Evolutionary conservation across 768 basidiomycete species (phyloP), one percentile per base, ranked within the genome.

Genomic region (Termitomyces sp.): DNA sequence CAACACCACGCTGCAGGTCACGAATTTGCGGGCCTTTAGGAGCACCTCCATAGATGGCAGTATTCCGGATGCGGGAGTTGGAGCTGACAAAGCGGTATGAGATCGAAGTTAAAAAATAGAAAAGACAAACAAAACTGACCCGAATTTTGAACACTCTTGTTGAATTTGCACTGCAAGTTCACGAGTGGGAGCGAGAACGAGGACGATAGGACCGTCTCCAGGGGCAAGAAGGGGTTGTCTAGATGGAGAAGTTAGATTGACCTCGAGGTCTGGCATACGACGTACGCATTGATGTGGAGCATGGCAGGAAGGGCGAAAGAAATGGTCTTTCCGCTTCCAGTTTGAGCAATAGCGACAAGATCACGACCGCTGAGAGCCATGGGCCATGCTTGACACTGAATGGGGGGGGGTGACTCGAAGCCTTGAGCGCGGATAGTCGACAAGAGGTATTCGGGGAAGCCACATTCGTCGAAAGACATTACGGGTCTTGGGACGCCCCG

Each of bases 161-260:
- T 99, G 97, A 58, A 95, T 99, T 74, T 99, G 97, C 44, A 98
- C 97, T 26, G 97, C 97, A 56, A 99, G 84, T 74, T 99, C 97
- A 74, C 96, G 91, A 48, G 97, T 99, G 26, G 97, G 97, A 3
- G 96, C 97, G 55, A 99, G 84, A 59, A 98, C 90, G 54, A 99
- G 84, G 12, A 92, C 96, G 62, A 99, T 98, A 15, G 97, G 97
- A 16, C 97, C 97, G 72, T 99, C 97, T 20, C 97, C 96, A 26
- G 95, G 88, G 0, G 90, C 73, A 59, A 99, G 80, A 41, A 99
- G 81, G 6, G 97, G 92, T 81, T 99, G 97, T 46, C 92, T 93
- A 65, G 39, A 55, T 51, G 10, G 55, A 42, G 49, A 58, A 56
- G 33, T 62, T 52, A 52, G 37, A 51, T 64, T 41, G 68, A 31